Percentiles rank a stretch among this genome's conserved stretches.
Evolutionary conservation across 1,284 basidiomycete species (phyloP).

Genomic region (Boletus austroedulis): DNA sequence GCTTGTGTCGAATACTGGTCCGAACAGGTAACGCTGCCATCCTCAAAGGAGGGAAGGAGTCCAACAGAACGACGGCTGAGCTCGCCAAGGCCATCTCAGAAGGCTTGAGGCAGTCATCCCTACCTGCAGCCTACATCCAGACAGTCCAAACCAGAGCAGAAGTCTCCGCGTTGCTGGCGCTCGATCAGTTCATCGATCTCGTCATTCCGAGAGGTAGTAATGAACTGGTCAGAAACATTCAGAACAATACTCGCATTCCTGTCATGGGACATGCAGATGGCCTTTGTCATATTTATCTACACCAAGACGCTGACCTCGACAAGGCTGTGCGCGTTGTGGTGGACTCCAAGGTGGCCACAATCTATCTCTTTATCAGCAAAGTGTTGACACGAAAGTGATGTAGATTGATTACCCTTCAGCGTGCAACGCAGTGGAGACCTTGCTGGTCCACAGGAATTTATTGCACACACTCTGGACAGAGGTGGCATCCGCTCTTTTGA

Average conservation of each 20-base stretch:
- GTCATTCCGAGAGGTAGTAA: conserved; percentile 97
- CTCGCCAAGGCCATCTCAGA: conserved; percentile 78
- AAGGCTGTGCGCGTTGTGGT: conserved; percentile 83
- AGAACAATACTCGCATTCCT: conserved; percentile 88
- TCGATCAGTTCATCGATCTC: conserved; percentile 93
- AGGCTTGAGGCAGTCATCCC: conserved; percentile 69
- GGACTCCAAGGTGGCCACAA: conserved; percentile 80
- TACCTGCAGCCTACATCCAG: conserved; percentile 86
- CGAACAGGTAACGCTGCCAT: conserved; percentile 86
- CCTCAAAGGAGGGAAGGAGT: conserved; percentile 96
- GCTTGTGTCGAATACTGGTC: conserved; percentile 2
- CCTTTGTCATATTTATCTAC: conserved; percentile 86
- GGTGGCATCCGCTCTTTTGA: conserved; percentile 73
- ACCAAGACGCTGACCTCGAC: conserved; percentile 73
- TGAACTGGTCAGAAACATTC: conserved; percentile 84
- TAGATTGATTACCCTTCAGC: conserved; percentile 95
- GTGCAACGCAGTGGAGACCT: conserved; percentile 91
- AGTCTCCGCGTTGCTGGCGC: conserved; percentile 80
- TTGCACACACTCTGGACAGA: conserved; percentile 75
- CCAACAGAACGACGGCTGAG: conserved; percentile 71
- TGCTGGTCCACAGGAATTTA: conserved; percentile 78
- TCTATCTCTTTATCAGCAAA: background rate
- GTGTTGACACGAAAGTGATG: background rate
- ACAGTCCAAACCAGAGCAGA: conserved; percentile 91
- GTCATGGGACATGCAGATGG: conserved; percentile 99